Base-by-base conservation (phyloP, 495 filamentous ascomycete species). In the Emericellopsis terricola region DNA sequence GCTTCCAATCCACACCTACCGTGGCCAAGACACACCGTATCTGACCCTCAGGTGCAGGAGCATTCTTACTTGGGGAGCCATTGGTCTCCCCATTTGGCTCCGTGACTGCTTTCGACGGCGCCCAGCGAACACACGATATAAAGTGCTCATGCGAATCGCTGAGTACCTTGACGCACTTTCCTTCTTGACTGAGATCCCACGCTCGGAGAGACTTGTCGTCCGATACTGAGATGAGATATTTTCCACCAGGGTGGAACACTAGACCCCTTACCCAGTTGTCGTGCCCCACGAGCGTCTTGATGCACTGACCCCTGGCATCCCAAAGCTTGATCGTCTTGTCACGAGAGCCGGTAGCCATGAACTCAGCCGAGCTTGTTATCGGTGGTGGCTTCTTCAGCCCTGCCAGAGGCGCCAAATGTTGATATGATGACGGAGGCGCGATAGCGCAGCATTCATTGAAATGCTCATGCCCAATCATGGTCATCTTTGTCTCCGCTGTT, bases 261-360 rank as follows among this genome's bases (percentile, higher is more conserved):
- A 96, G 47, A 2, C 64, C 79, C 8, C 84, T 72, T 1, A 97
- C 78, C 89, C 89, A 97, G 49, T 94, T 97, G 51, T 97, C 89
- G 46, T 97, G 89, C 2, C 89, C 89, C 2, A 76, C 53, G 6
- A 96, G 62, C 1, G 81, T 91, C 53, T 85, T 94, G 44, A 97
- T 75, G 31, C 81, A 63, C 9, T 78, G 81, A 8, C 89, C 89
- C 31, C 85, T 67, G 3, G 73, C 65, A 51, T 93, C 84, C 86
- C 86, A 96, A 9, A 97, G 52, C 47, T 75, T 75, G 45, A 97
- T 92, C 0, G 73, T 82, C 55, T 94, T 96, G 48, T 97, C 89
- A 46, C 89, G 65, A 3, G 75, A 74, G 2, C 84, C 89, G 0
- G 89, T 94, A 1, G 89, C 89, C 41, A 94, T 69, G 47, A 84